A percentile compares a stretch with the other conserved stretches of the same genome.
These are phyloP conservation scores for Aphanoascus verrucosus DNA, from an alignment of 2,329 filamentous ascomycete genomes.

Conservation along the genomic window DNA sequence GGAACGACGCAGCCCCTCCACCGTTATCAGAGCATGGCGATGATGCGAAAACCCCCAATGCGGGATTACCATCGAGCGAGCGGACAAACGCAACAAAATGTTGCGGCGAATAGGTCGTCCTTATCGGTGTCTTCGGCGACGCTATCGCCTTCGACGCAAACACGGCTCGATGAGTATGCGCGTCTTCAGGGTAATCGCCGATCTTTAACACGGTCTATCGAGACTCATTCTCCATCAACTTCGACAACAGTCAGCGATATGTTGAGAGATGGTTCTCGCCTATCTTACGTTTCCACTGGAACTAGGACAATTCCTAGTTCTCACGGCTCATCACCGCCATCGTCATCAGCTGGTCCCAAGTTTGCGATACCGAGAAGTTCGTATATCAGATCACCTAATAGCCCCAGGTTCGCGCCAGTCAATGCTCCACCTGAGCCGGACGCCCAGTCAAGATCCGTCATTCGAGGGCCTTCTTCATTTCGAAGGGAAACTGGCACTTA, in stretches of 20 bases:
- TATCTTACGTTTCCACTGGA: conserved; percentile 19
- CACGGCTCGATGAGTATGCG: conserved; percentile 3
- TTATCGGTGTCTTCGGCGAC: conserved; percentile 5
- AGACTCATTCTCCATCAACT: conserved; percentile 19
- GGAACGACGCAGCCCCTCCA: conserved; percentile 9
- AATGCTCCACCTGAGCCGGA: background rate
- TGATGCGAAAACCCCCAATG: background rate
- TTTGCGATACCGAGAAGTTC: background rate
- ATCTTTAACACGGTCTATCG: conserved; percentile 17
- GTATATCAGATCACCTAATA: conserved; percentile 7
- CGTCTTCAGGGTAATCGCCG: conserved; percentile 16
- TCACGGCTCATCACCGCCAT: conserved; percentile 19
- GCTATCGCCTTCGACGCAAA: background rate
- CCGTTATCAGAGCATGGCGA: conserved; percentile 10
- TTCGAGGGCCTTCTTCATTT: background rate
- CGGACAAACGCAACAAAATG: background rate
- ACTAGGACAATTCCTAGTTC: conserved; percentile 20
- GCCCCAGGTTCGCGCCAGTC: background rate
- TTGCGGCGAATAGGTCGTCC: background rate
- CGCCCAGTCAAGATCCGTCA: conserved; percentile 5
- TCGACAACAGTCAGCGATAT: conserved; percentile 17
- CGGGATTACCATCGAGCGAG: background rate
- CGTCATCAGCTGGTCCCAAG: conserved; percentile 22
- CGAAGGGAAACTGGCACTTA: background rate
- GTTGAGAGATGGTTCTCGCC: conserved; percentile 16